Base-by-base conservation (phyloP, 345 rosid species). In the Acer saccharum region DNA sequence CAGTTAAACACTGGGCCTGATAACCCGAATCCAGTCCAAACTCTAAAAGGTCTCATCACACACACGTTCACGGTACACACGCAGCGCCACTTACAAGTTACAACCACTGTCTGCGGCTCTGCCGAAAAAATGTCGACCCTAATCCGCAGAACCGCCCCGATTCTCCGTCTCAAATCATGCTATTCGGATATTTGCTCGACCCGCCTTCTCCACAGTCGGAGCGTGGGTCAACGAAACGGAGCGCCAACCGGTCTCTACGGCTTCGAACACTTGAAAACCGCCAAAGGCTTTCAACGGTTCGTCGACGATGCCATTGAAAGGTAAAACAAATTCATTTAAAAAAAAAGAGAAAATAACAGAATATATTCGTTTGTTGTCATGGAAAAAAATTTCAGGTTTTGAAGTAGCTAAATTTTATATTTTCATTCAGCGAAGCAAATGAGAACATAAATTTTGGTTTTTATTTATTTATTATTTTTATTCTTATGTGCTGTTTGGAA, bases 281-380 rank as follows among this genome's bases (percentile, higher is more conserved):
- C 98, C 62, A 85, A 87, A 84, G 99, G 99, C 18, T 95, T 93
- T 84, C 90, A 77, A 72, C 90, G 86, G 9, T 95, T 93, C 85
- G 98, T 88, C 58, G 97, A 95, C 43, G 98, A 95, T 67, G 98
- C 99, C 69, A 87, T 93, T 70, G 94, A 93, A 76, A 92, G 92
- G 99, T 93, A 75, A 10, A 0, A 13, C 11, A n/a, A 18, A 76
- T 1, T 32, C 39, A 2, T 52, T 7, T 8, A n/a, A n/a, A n/a
- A n/a, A 43, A 9, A 43, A 7, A 9, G 50, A 46, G 60, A 35
- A 78, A 35, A 43, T n/a, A 16, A 35, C n/a, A 27, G 3, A 10
- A 2, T 74, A 18, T 32, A 6, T 16, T 7, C 57, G n/a, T 52
- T 14, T 52, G 50, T 46, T 46, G 12, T 46, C 2, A 9, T 43